Base-by-base conservation (phyloP, 768 basidiomycete genomes). In the Termitomyces sp. region DNA sequence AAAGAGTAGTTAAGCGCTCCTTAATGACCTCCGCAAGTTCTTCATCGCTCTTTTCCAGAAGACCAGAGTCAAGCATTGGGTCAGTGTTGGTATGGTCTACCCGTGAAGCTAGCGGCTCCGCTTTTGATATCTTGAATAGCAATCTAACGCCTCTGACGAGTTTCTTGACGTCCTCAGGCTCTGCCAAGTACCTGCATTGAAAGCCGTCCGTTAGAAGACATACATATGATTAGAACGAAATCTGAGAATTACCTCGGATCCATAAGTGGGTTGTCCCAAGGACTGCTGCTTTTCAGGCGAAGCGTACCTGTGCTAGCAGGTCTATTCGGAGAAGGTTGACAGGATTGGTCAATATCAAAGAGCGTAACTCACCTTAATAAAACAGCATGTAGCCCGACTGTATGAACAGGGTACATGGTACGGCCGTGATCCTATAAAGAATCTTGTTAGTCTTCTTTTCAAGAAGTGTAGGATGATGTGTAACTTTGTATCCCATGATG, bases 1-100 rank as follows among this genome's bases (percentile, higher is more conserved):
- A 82, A 25, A 80, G 64, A n/a, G 80, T 81, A 59, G 77, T 74
- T 1, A 76, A 64, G 23, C 77, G 73, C 16, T 74, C 69, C 37
- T 69, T 66, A n/a, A 82, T 69, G 19, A 78, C 31, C 16, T 75
- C 70, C 40, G 69, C 72, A 4, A 82, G 53, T 52, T 80, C 77
- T n/a, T 68, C 72, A 52, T 81, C 74, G 27, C 69, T 68, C 54
- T 76, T 74, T 25, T 68, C 59, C 53, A 75, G 66, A 27, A 71
- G 58, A 31, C 63, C 58, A 50, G 77, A 77, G 58, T 82, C 80
- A 14, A 82, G 73, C 21, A 73, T 69, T 2, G 68, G 63, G 25
- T 68, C 62, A 12, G 56, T 67, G 59, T 67, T 66, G 8, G 60
- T 58, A 43, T 70, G 67, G 59, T 80, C 78, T 21, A 80, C 58